These are phyloP conservation scores for Boletellus sp. DNA, from an alignment of 768 basidiomycete genomes.

Conservation along the genomic window DNA sequence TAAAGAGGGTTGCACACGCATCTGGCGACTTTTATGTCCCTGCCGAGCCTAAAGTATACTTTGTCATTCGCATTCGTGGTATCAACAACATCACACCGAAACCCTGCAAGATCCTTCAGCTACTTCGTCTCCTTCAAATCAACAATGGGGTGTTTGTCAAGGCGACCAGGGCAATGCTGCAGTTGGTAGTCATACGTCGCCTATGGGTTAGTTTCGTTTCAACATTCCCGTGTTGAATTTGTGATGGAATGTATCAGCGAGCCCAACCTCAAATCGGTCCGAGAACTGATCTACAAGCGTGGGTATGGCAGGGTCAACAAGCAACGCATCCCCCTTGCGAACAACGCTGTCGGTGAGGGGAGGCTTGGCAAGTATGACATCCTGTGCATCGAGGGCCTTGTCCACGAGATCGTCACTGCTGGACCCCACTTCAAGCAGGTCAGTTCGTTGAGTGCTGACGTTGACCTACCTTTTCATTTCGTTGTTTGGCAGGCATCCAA, in stretches of 20 bases:
- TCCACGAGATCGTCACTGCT: constrained; percentile 92
- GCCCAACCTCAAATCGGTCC: constrained; percentile 94
- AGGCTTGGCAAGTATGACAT: constrained; percentile 91
- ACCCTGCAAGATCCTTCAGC: constrained; percentile 97
- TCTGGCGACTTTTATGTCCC: constrained; percentile 97
- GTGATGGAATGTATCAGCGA: constrained; percentile 49
- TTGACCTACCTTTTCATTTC: neutral
- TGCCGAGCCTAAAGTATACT: constrained; percentile 95
- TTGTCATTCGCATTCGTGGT: constrained; percentile 97
- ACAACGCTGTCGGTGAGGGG: constrained; percentile 91
- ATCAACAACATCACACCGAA: constrained; percentile 99
- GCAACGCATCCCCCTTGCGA: constrained; percentile 92
- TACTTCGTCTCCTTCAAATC: constrained; percentile 98
- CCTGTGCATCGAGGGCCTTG: constrained; percentile 94
- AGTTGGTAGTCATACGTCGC: constrained; percentile 96
- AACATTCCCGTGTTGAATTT: neutral
- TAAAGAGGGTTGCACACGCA: constrained; percentile 88
- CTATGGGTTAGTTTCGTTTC: constrained; percentile 67
- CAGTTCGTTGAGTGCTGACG: constrained; percentile 22
- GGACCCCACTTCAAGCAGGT: constrained; percentile 99
- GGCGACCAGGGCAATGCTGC: constrained; percentile 96
- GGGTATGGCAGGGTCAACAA: constrained; percentile 98
- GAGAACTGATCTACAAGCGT: constrained; percentile 98
- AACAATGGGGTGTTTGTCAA: constrained; percentile 99
- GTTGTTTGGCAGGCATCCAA: constrained; percentile 60